Evolutionary conservation across 2,329 filamentous ascomycete genomes (phyloP), one percentile per base, ranked within the genome.

Genomic region (Furcasterigmium furcatum): DNA sequence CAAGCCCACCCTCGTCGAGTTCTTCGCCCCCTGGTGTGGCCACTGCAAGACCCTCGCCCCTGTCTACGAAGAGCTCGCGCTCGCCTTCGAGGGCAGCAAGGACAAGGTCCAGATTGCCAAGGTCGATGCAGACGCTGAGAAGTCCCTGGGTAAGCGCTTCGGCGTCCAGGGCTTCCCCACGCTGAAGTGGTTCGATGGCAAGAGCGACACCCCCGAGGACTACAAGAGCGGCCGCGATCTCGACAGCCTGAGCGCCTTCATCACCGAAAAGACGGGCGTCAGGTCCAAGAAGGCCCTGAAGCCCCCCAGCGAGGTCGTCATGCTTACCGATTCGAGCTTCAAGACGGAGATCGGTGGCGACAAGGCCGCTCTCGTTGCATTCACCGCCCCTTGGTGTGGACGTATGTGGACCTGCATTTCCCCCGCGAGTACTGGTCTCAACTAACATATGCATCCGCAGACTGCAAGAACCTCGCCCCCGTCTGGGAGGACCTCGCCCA

Each of bases 11-110:
- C 84, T 99, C 21, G 91, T 97, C 58, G 91, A 97, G 68, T 99
- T 99, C 80, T 97, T 95, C 64, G 94, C 94, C 27, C 91, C 92
- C 20, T 99, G 94, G 94, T 99, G 94, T 63, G 95, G 94, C 25
- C 94, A 99, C 79, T 99, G 94, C 89, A 97, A 97, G 81, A 95
- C 75, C 62, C 87, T 99, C 27, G 94, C 94, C 14, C 95, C 94
- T 41, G 76, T 95, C 48, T 99, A 95, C 70, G 94, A 99, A 67
- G 88, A 99, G 64, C 83, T 99, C 36, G 94, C 83, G 39, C 67
- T 76, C 41, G 73, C 76, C 35, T 95, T 91, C 67, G 83, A 87
- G 54, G 83, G 80, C 60, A 83, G 84, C 54, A 80, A 80, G 61
- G 74, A 80, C 61, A 80, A 87, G 65, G 82, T 99, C 45, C 84